Base-by-base conservation (phyloP, 345 rosid genomes). In the Gossypium rotundifolium region DNA sequence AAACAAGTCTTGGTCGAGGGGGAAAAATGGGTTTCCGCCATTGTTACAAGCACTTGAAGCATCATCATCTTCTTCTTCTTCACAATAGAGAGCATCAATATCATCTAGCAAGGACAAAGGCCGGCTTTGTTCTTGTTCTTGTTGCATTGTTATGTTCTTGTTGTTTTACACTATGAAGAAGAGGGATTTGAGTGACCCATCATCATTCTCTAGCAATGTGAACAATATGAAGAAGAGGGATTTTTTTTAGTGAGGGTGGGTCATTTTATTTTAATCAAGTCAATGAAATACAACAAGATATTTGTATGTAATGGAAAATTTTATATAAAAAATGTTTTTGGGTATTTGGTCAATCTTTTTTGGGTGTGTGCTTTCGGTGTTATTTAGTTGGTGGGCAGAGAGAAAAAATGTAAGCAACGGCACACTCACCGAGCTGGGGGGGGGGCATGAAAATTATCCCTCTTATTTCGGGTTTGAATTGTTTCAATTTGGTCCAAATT, bases 31-130 rank as follows among this genome's bases (percentile, higher is more conserved):
- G 61, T 23, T 38, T 40, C 64, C 45, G 20, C 1, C 76, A 55
- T 62, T 66, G 27, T 38, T 16, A 54, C 11, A 59, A 6, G 78
- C 52, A 51, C 81, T 22, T 23, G 65, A 67, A 74, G 22, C 17
- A 53, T 10, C 18, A 2, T 22, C 58, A 6, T 75, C 79, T 73
- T 75, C 83, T 65, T 17, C 96, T 49, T 92, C 94, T 68, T 89
- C 92, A 81, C 97, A 94, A 76, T 76, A 86, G 45, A 88, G 90
- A 78, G 87, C 89, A 75, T 86, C 93, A 9, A 85, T 33, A 33
- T 33, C 40, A 33, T 33, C 40, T 33, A 33, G 78, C 76, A 84
- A 76, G 68, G 80, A 77, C 1, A 80, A 78, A 78, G 77, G 60
- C 79, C 72, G 60, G 83, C 72, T 78, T 16, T 69, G 81, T 17